Conservation (phyloP, 2,329 filamentous ascomycete genomes). For the Trichoderma gracile region DNA sequence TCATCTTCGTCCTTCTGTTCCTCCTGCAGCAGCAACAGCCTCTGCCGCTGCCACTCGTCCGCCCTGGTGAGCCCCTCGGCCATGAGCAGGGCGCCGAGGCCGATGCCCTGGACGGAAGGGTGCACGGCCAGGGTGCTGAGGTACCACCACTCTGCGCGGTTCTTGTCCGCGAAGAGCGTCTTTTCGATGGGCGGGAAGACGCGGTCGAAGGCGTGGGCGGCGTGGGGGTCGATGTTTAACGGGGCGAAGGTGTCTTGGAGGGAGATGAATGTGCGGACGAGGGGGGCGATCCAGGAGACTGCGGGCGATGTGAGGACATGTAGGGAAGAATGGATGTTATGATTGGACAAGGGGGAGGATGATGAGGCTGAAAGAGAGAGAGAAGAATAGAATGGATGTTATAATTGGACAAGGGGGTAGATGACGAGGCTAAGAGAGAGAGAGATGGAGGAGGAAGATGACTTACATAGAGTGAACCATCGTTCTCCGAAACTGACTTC, state of each 20-base stretch:
- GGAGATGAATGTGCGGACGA: conserved; percentile 32
- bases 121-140: conserved; percentile 39
- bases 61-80: conserved; percentile 35
- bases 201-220: conserved; percentile 33
- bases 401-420: not conserved
- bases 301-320: not conserved
- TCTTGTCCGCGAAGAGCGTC: conserved; percentile 33
- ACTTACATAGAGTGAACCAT: conserved; percentile 39
- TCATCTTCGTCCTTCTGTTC: not conserved
- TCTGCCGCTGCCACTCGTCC: conserved; percentile 28
- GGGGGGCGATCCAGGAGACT: conserved; percentile 38
- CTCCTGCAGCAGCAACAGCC: no score
- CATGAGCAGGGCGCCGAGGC: conserved; percentile 38
- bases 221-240: conserved; percentile 29
- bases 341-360: not conserved
- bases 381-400: not conserved
- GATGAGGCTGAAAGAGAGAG: not conserved
- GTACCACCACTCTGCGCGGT: conserved; percentile 40
- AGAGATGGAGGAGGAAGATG: not conserved
- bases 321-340: not conserved
- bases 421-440: not conserved
- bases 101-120: conserved; percentile 37
- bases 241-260: conserved; percentile 35
- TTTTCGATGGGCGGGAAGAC: conserved; percentile 34
- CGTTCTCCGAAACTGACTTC: conserved; percentile 35